Evolutionary conservation across 2,329 filamentous ascomycete species (phyloP).

Genomic region (Pseudonectria buxi): DNA sequence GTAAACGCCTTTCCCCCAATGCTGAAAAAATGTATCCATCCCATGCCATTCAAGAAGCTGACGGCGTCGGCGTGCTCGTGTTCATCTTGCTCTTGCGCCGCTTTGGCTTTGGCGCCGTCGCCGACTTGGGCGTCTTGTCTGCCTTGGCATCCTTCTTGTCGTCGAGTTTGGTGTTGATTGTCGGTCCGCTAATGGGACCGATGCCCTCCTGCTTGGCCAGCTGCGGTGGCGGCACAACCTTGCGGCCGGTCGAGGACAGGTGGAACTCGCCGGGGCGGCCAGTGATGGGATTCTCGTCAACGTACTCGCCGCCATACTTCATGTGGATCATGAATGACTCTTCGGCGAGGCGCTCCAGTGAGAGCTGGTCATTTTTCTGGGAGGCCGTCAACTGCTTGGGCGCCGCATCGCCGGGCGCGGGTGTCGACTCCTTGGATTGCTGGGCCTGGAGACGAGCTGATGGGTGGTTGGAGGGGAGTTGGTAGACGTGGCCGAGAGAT

Average conservation of each 20-base stretch:
- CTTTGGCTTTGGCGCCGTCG: conserved; percentile 36
- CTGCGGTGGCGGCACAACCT: conserved; percentile 30
- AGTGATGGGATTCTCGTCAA: conserved; percentile 63
- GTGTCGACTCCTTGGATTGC: conserved; percentile 42
- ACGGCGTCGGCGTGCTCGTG: conserved; percentile 28
- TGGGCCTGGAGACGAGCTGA: conserved; percentile 23
- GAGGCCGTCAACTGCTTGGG: conserved; percentile 20
- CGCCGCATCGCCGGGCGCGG: conserved; percentile 35
- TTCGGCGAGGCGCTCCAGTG: conserved; percentile 44
- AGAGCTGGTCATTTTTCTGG: conserved; percentile 33
- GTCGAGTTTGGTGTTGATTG: conserved; percentile 35
- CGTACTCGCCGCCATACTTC: conserved; percentile 56
- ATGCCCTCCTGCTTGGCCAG: conserved; percentile 25
- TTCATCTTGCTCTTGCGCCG: conserved; percentile 43
- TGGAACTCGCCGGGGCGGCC: conserved; percentile 61
- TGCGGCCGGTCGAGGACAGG: conserved; percentile 54
- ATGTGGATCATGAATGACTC: conserved; percentile 53
- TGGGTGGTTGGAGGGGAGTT: conserved; percentile 27
- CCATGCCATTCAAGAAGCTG: conserved; percentile 15
- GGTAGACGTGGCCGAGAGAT: conserved; percentile 46
- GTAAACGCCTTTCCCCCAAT: conserved; percentile 2
- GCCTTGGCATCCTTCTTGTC: conserved; percentile 41
- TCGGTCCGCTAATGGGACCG: conserved; percentile 29
- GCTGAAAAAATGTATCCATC: not conserved
- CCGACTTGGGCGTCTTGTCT: conserved; percentile 38